Conservation (phyloP, 2,329 filamentous ascomycete genomes). For the Xylariaceae sp. region DNA sequence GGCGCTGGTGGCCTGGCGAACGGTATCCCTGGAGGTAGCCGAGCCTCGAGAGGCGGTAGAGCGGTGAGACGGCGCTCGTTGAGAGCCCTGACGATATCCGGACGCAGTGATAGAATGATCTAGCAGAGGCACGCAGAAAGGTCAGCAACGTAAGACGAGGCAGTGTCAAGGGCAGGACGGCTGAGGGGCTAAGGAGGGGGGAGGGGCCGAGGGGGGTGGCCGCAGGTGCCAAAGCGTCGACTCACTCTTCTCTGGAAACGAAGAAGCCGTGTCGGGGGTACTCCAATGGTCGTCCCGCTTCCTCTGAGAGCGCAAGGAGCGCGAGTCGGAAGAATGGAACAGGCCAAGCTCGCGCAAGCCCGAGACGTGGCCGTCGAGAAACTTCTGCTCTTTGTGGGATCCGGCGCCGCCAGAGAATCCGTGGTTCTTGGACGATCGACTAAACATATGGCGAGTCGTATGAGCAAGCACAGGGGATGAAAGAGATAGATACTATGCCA, state of each 20-base stretch:
- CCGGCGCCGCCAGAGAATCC: slow-evolving; percentile 20
- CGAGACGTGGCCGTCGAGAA: slow-evolving; percentile 28
- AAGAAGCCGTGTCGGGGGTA: slow-evolving; percentile 20
- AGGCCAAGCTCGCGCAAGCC: slow-evolving; percentile 30
- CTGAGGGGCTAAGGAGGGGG: slow-evolving; percentile 8
- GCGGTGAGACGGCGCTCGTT: slow-evolving; percentile 30
- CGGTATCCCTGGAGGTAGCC: slow-evolving; percentile 28
- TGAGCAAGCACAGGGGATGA: slow-evolving; percentile 7
- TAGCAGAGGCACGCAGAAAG: slow-evolving; percentile 16
- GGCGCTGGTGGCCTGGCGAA: slow-evolving; percentile 15
- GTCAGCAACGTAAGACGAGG: slow-evolving; percentile 15
- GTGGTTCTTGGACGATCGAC: slow-evolving; percentile 32
- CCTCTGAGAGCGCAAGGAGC: slow-evolving; percentile 22
- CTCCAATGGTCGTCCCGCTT: slow-evolving; percentile 23
- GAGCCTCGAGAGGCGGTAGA: slow-evolving; percentile 31
- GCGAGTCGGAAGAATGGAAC: slow-evolving; percentile 32
- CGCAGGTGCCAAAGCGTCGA: no score
- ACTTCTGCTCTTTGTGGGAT: slow-evolving; percentile 31
- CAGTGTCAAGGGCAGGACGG: slow-evolving; percentile 9
- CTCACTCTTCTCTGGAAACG: slow-evolving; percentile 36
- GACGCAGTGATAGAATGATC: slow-evolving; percentile 32
- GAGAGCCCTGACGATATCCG: slow-evolving; percentile 22
- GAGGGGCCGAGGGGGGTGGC: slow-evolving; percentile 6
- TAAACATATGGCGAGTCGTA: slow-evolving; percentile 33
- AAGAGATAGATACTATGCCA: slow-evolving; percentile 7